Evolutionary conservation across 2,329 filamentous ascomycete species (phyloP).

Genomic region (Bipolaris sorokiniana): DNA sequence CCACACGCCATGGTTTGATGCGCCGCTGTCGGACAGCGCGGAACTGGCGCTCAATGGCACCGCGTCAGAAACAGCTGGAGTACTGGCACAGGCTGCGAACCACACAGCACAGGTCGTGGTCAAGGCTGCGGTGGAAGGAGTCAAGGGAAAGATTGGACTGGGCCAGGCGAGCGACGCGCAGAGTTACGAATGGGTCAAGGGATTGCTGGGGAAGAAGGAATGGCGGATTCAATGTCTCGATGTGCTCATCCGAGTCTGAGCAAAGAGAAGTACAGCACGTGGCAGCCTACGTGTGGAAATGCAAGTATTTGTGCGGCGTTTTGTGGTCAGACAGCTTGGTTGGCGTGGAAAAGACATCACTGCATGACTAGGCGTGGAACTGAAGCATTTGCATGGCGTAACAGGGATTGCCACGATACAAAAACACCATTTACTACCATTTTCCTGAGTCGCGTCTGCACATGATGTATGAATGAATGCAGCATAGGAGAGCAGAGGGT

Average conservation of each 20-base stretch:
- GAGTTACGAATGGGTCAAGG: constrained; percentile 76
- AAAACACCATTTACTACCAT: background rate
- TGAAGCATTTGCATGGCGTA: constrained; percentile 35
- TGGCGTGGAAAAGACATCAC: background rate
- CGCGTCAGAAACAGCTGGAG: constrained; percentile 63
- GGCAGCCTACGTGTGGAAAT: background rate
- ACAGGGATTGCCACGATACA: constrained; percentile 10
- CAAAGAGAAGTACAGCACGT: background rate
- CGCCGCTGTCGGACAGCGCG: constrained; percentile 58
- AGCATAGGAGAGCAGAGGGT: background rate
- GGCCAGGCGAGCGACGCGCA: constrained; percentile 67
- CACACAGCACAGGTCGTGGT: constrained; percentile 49
- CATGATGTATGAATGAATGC: background rate
- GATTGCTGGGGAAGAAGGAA: constrained; percentile 79
- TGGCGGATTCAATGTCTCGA: constrained; percentile 93
- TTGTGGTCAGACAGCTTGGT: constrained; percentile 1
- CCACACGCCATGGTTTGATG: constrained; percentile 88
- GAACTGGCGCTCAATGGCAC: constrained; percentile 41
- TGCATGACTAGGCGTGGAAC: constrained; percentile 27
- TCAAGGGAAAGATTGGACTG: constrained; percentile 30
- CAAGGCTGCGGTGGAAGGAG: constrained; percentile 37
- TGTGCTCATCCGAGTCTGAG: constrained; percentile 73
- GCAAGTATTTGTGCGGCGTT: background rate
- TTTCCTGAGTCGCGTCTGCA: background rate
- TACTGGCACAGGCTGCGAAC: constrained; percentile 70